Conservation (phyloP, 768 basidiomycete species). For the Calocybe cyanea region DNA sequence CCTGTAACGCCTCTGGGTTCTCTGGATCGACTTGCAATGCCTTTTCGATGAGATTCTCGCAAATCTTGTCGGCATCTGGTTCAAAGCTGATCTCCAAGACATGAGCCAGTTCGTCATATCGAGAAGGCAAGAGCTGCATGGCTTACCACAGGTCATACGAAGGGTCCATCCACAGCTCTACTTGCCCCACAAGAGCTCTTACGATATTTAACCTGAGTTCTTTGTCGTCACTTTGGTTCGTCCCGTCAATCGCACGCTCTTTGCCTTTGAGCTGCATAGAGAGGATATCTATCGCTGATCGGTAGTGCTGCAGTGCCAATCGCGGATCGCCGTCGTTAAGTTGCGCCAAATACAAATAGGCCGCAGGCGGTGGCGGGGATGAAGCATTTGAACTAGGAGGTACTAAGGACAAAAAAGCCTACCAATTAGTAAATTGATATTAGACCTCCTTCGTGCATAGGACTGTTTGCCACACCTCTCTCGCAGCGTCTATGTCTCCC, state of each 20-base stretch:
- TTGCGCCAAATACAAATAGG: constrained; percentile 88
- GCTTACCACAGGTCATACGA: constrained; percentile 80
- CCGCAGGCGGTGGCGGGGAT: constrained; percentile 66
- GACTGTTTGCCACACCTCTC: constrained; percentile 42
- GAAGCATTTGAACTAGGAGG: constrained; percentile 62
- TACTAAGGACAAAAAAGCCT: constrained; percentile 63
- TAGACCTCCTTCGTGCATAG: background rate
- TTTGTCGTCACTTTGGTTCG: constrained; percentile 42
- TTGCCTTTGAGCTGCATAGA: constrained; percentile 72
- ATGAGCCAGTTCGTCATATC: background rate
- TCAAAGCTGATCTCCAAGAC: constrained; percentile 54
- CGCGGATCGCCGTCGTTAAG: constrained; percentile 74
- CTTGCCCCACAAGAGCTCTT: constrained; percentile 79
- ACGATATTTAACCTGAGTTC: constrained; percentile 69
- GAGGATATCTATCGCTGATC: constrained; percentile 73
- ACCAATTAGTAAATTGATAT: constrained; percentile 6
- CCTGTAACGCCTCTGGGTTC: constrained; percentile 76
- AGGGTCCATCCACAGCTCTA: constrained; percentile 97
- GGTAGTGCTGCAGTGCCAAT: constrained; percentile 69
- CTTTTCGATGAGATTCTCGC: constrained; percentile 69
- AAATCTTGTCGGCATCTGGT: constrained; percentile 75
- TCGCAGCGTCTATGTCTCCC: constrained; percentile 72
- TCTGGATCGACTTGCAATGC: constrained; percentile 72
- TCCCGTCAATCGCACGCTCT: constrained; percentile 43
- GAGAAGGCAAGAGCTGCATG: background rate